These are phyloP conservation scores for Salvia sclarea DNA, from an alignment of 305 asterid genomes.

Conservation along the genomic window DNA sequence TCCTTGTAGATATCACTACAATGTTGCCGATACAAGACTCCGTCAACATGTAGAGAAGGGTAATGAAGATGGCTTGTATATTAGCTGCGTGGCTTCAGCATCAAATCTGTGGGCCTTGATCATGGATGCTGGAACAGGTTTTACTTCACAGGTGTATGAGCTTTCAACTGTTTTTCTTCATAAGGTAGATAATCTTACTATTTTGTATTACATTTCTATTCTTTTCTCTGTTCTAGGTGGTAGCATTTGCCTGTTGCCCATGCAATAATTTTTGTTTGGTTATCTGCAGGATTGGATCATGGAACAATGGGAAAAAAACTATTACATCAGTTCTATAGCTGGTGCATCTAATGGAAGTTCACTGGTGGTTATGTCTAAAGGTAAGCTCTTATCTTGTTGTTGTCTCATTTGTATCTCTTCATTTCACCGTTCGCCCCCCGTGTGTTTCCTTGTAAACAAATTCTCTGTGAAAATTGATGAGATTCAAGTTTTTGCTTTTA, in stretches of 20 bases:
- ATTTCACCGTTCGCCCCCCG: neutral
- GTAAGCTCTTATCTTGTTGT: constrained; percentile 41
- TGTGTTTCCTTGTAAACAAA: neutral
- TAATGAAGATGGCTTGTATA: constrained; percentile 89
- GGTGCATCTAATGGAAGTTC: constrained; percentile 97
- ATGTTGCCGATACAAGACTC: constrained; percentile 96
- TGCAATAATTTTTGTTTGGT: constrained; percentile 13
- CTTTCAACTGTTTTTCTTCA: constrained; percentile 89
- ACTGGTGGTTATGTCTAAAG: constrained; percentile 96
- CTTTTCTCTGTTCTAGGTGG: neutral
- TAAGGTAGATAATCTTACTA: constrained; percentile 56
- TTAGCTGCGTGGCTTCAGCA: constrained; percentile 96
- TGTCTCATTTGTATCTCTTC: neutral
- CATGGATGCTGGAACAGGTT: constrained; percentile 99
- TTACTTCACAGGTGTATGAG: constrained; percentile 87
- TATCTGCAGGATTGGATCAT: constrained; percentile 90
- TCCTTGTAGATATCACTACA: constrained; percentile 82
- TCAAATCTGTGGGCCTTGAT: constrained; percentile 96
- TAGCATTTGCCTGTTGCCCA: constrained; percentile 18
- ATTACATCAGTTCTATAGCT: constrained; percentile 94
- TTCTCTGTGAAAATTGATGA: neutral
- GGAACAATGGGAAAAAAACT: constrained; percentile 99
- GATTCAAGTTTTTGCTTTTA: constrained; percentile 10
- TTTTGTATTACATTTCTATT: constrained; percentile 23
- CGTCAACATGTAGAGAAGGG: constrained; percentile 96